Percentiles rank a stretch among this genome's conserved stretches.
Conservation (phyloP, 148 eudicot genomes). For the Silene latifolia region DNA sequence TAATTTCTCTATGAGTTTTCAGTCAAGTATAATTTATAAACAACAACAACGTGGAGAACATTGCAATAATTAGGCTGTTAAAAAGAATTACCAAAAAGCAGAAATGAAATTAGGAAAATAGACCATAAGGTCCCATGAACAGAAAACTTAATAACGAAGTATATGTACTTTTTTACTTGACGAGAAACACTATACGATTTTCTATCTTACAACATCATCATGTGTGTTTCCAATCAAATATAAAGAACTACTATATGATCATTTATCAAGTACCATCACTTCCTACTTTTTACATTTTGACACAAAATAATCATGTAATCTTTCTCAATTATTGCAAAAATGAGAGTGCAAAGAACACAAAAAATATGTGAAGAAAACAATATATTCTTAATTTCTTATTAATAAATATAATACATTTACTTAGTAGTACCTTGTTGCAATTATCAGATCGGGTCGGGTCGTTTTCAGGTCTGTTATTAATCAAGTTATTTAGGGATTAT, state of each 20-base stretch:
- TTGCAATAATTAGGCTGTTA: slow-evolving; percentile 27
- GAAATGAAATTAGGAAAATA: slow-evolving; percentile 16
- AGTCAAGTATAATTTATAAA: slow-evolving; percentile 27
- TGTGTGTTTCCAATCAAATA: neutral
- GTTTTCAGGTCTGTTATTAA: too few species aligned
- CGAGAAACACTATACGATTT: neutral
- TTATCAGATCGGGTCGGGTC: too few species aligned
- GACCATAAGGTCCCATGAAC: slow-evolving; percentile 18
- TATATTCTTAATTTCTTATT: too few species aligned
- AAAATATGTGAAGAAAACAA: too few species aligned
- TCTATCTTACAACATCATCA: neutral
- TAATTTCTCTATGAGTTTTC: slow-evolving; percentile 22
- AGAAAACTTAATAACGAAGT: slow-evolving; percentile 28
- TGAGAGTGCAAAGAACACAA: too few species aligned
- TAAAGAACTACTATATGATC: neutral
- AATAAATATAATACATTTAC: too few species aligned
- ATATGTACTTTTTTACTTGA: neutral
- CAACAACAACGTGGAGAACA: slow-evolving; percentile 30
- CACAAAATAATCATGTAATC: neutral
- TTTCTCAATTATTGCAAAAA: too few species aligned
- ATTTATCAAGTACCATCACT: neutral
- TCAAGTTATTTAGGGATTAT: too few species aligned
- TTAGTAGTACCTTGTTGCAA: too few species aligned
- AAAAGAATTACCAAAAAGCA: slow-evolving; percentile 2
- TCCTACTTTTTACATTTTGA: neutral